A percentile compares a stretch with the other conserved stretches of the same genome.
Conservation (phyloP, 208 protist genomes). For the Polymyxa betae region DNA sequence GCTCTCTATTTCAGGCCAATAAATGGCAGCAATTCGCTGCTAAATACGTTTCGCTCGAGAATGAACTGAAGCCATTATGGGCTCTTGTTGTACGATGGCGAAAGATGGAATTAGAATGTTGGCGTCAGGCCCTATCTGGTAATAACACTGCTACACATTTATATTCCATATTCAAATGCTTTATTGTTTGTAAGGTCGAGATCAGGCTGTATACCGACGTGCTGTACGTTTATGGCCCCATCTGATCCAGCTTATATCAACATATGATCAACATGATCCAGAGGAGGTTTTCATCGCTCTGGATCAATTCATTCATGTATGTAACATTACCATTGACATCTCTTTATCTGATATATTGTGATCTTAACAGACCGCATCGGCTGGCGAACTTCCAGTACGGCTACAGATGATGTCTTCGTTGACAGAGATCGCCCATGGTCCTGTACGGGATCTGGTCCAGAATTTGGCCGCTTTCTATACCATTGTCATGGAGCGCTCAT, state of each 20-base stretch:
- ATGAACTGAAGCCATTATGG: constrained; percentile 51
- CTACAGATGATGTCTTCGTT: constrained; percentile 49
- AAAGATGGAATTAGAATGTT: constrained; percentile 91
- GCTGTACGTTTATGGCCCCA: constrained; percentile 23
- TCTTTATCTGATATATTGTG: too few species aligned
- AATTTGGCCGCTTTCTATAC: constrained; percentile 54
- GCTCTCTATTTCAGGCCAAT: neutral
- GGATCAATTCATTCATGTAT: constrained; percentile 38
- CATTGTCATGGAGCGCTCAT: too few species aligned
- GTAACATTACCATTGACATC: neutral
- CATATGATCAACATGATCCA: neutral
- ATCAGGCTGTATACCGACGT: neutral
- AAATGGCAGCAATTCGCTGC: constrained; percentile 68
- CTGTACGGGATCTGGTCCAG: neutral
- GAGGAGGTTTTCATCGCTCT: constrained; percentile 52
- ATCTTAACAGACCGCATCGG: neutral
- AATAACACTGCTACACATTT: neutral
- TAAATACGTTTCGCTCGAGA: constrained; percentile 50
- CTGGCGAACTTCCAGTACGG: constrained; percentile 45
- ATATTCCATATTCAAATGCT: neutral
- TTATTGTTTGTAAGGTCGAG: neutral
- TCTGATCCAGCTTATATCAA: neutral
- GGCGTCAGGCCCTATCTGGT: constrained; percentile 73
- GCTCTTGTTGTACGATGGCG: constrained; percentile 92
- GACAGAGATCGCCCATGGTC: neutral